Evolutionary conservation across 345 rosid genomes (phyloP).

Genomic region (Mercurialis annua): DNA sequence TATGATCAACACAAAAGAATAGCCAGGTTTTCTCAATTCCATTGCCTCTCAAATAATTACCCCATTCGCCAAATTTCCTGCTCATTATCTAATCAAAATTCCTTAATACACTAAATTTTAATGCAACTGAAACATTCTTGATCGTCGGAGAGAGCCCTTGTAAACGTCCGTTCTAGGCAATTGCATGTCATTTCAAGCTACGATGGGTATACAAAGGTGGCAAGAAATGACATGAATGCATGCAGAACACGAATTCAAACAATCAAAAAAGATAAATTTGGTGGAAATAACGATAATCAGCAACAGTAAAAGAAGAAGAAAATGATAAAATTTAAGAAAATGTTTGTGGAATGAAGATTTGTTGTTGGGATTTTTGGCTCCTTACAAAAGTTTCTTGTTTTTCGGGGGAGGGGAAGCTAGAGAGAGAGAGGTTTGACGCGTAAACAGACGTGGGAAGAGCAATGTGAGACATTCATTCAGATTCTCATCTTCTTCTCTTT

Average conservation of each 20-base stretch:
- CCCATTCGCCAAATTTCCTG: constrained; percentile 33
- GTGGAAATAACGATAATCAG: neutral
- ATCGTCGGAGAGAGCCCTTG: no score
- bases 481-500: neutral
- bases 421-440: constrained; percentile 4
- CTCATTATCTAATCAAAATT: constrained; percentile 40
- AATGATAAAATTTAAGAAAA: neutral
- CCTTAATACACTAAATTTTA: neutral
- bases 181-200: no score
- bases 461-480: constrained; percentile 4
- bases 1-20: constrained; percentile 25
- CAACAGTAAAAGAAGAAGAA: no score
- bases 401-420: neutral
- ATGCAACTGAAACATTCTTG: neutral
- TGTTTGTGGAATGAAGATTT: neutral
- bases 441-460: constrained; percentile 5
- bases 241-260: no score
- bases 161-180: no score
- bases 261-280: neutral
- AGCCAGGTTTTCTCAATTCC: constrained; percentile 35
- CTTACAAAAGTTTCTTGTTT: constrained; percentile 5
- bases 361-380: neutral
- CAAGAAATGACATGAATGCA: neutral
- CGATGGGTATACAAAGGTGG: neutral
- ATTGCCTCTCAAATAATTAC: constrained; percentile 32